Evolutionary conservation across 2,329 filamentous ascomycete species (phyloP).

Genomic region (Lecanicillium sp.): DNA sequence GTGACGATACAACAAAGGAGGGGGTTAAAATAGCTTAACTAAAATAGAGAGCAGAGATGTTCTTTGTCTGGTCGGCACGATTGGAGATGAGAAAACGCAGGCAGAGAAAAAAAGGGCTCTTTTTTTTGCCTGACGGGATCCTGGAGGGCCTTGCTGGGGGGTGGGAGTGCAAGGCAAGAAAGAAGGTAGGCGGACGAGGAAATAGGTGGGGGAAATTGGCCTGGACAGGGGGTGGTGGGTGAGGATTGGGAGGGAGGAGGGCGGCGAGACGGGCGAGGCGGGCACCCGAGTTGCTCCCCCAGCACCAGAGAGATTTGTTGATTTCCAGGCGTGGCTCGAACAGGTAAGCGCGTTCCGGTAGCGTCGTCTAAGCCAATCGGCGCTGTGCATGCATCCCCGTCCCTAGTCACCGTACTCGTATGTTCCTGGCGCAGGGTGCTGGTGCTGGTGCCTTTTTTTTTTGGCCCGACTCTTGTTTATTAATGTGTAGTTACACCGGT

Average conservation of each 20-base stretch:
- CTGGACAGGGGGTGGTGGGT: constrained; percentile 20
- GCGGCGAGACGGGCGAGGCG: neutral
- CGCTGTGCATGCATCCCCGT: neutral
- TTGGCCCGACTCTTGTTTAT: too few relatives aligned
- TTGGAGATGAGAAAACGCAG: constrained; percentile 17
- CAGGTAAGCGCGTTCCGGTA: constrained; percentile 24
- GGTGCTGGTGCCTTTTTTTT: too few relatives aligned
- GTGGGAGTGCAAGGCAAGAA: constrained; percentile 16
- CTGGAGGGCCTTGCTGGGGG: constrained; percentile 16
- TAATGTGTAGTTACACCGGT: too few relatives aligned
- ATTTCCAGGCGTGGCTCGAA: constrained; percentile 20
- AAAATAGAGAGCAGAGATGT: constrained; percentile 16
- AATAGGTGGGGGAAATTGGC: constrained; percentile 42
- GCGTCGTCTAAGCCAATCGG: constrained; percentile 6
- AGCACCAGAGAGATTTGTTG: constrained; percentile 27
- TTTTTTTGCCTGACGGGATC: neutral
- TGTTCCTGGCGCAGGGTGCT: too few relatives aligned
- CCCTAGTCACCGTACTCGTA: too few relatives aligned
- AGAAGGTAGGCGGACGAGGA: constrained; percentile 18
- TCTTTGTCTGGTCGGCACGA: too few relatives aligned
- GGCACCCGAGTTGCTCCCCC: constrained; percentile 10
- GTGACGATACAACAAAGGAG: constrained; percentile 15
- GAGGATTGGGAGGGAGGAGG: neutral
- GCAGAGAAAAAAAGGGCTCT: constrained; percentile 12
- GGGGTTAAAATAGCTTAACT: constrained; percentile 14